phyloP scores from a whole-genome alignment of 345 rosid species.

The Linum trigynum region DNA sequence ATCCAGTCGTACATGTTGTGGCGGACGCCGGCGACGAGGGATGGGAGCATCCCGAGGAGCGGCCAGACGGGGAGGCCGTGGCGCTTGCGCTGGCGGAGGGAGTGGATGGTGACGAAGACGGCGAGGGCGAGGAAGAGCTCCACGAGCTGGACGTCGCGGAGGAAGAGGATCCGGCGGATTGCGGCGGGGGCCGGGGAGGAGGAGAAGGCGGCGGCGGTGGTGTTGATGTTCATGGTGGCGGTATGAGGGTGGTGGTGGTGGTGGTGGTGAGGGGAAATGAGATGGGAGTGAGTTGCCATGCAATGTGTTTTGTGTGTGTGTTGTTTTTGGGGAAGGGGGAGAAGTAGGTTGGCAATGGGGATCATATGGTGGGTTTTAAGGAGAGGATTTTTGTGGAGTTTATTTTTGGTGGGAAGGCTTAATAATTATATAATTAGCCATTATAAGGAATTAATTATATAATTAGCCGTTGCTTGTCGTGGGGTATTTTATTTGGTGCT shows the following conservation, averaged over 20 bases:
- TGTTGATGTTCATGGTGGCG: constrained; percentile 33
- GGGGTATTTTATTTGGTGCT: too few relatives aligned
- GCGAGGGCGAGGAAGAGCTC: constrained; percentile 45
- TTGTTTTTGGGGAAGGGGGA: too few relatives aligned
- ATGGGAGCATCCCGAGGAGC: constrained; percentile 82
- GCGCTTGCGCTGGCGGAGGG: constrained; percentile 42
- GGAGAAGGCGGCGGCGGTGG: constrained; percentile 29
- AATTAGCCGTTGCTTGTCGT: too few relatives aligned
- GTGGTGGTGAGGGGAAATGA: neutral
- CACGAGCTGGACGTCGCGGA: constrained; percentile 39
- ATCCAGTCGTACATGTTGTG: constrained; percentile 66
- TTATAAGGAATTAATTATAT: too few relatives aligned
- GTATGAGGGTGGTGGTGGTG: constrained; percentile 17
- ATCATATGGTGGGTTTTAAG: too few relatives aligned
- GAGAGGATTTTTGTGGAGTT: too few relatives aligned
- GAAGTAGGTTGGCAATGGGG: too few relatives aligned
- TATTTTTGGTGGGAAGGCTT: too few relatives aligned
- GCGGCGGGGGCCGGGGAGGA: constrained; percentile 4
- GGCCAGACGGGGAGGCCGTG: constrained; percentile 77
- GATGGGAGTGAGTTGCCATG: neutral
- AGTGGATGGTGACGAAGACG: constrained; percentile 38
- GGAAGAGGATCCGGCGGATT: constrained; percentile 22
- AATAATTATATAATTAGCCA: too few relatives aligned
- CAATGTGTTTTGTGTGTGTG: too few relatives aligned
- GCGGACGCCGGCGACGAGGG: constrained; percentile 38